These are phyloP conservation scores for Quercus ilex DNA, from an alignment of 306 rosid species.

Conservation along the genomic window DNA sequence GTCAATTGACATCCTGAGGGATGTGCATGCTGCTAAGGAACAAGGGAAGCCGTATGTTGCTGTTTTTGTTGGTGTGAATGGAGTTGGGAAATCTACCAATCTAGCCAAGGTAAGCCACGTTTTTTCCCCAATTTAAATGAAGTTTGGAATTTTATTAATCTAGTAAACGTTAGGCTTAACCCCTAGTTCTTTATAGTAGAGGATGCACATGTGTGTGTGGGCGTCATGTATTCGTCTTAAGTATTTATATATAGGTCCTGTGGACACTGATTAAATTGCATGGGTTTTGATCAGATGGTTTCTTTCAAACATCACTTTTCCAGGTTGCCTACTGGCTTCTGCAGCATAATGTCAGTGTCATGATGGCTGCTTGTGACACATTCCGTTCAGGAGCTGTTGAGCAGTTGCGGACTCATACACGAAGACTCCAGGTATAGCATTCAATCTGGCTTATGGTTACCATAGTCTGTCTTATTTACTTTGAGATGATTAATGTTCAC, in stretches of 20 bases:
- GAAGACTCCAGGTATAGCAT: conserved; percentile 83
- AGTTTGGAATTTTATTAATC: background rate
- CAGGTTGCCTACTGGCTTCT: conserved; percentile 99
- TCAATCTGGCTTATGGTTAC: conserved; percentile 5
- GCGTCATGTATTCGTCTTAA: too few relatives aligned
- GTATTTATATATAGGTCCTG: background rate
- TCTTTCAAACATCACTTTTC: conserved; percentile 5
- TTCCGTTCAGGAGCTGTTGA: conserved; percentile 99
- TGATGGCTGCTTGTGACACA: conserved; percentile 99
- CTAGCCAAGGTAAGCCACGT: conserved; percentile 71
- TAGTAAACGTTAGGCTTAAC: background rate
- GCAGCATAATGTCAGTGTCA: conserved; percentile 79
- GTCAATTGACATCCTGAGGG: conserved; percentile 93
- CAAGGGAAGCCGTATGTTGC: conserved; percentile 93
- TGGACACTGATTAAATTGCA: background rate
- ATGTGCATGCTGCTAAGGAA: conserved; percentile 91
- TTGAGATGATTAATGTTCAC: background rate
- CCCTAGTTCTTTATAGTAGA: background rate
- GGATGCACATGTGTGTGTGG: background rate
- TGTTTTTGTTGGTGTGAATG: conserved; percentile 97
- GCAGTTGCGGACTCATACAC: conserved; percentile 98
- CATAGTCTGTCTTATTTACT: background rate
- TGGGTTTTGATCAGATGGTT: conserved; percentile 20
- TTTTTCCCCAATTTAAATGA: background rate
- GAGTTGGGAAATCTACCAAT: conserved; percentile 98